Percentiles rank a stretch among this genome's conserved stretches.
phyloP scores from a whole-genome alignment of 192 early-diverging fungal genomes.

The Physocladia obscura region DNA sequence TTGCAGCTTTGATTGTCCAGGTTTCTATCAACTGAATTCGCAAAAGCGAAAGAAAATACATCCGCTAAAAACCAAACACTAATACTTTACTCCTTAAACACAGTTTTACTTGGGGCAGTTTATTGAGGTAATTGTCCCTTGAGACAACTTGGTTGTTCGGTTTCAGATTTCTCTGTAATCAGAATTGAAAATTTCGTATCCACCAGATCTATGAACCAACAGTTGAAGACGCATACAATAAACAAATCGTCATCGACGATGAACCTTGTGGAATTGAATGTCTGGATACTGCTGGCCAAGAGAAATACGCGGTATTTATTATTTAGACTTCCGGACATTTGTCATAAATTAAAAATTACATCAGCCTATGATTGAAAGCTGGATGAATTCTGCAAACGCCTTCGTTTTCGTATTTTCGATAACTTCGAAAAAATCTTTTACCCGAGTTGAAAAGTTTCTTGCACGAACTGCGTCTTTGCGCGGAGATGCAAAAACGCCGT shows the following conservation, averaged over 20 bases:
- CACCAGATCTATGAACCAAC: slow-evolving; percentile 82
- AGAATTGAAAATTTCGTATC: too few species aligned
- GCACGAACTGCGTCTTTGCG: slow-evolving; percentile 93
- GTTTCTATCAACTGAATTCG: too few species aligned
- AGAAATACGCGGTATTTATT: slow-evolving; percentile 82
- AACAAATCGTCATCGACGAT: slow-evolving; percentile 90
- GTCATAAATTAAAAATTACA: too few species aligned
- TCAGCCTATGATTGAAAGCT: slow-evolving; percentile 95
- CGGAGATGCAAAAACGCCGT: slow-evolving; percentile 6
- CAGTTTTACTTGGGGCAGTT: slow-evolving; percentile 49
- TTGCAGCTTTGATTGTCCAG: background rate
- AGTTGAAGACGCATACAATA: slow-evolving; percentile 96
- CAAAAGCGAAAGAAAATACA: background rate
- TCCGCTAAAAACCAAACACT: background rate
- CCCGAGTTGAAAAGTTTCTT: slow-evolving; percentile 85
- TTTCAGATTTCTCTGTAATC: too few species aligned
- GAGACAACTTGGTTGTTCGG: too few species aligned
- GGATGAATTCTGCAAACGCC: slow-evolving; percentile 92
- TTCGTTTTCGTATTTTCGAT: slow-evolving; percentile 93
- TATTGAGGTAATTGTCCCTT: too few species aligned
- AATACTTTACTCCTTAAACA: too few species aligned
- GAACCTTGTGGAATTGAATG: slow-evolving; percentile 85
- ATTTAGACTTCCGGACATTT: too few species aligned
- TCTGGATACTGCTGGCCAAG: slow-evolving; percentile 93
- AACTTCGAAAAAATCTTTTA: slow-evolving; percentile 85